Evolutionary conservation across 2,329 filamentous ascomycete species (phyloP).

Genomic region (Aureobasidium mangrovei): DNA sequence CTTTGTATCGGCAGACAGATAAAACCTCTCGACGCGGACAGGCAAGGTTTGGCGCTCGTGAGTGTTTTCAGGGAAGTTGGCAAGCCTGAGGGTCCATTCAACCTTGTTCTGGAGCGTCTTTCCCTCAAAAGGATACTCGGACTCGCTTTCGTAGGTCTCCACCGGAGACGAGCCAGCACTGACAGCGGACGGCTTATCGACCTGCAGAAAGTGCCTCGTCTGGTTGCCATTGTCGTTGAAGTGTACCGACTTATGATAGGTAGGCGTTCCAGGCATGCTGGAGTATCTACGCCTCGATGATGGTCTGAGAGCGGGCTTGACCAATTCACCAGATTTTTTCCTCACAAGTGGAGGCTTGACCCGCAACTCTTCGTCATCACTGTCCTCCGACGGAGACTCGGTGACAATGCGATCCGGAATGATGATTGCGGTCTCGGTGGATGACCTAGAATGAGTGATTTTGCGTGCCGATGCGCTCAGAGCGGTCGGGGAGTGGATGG

Average conservation of each 20-base stretch:
- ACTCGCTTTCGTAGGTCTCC: constrained; percentile 77
- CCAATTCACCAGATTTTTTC: constrained; percentile 96
- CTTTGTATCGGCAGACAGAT: constrained; percentile 81
- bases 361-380: constrained; percentile 39
- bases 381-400: constrained; percentile 41
- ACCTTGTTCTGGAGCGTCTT: constrained; percentile 43
- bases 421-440: constrained; percentile 47
- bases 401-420: constrained; percentile 37
- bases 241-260: constrained; percentile 94
- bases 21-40: constrained; percentile 77
- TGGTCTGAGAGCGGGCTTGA: constrained; percentile 79
- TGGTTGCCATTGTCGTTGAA: constrained; percentile 96
- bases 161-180: constrained; percentile 88
- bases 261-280: constrained; percentile 95
- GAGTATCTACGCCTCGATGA: constrained; percentile 74
- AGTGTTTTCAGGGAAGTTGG: constrained; percentile 69
- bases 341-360: constrained; percentile 82
- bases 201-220: constrained; percentile 87
- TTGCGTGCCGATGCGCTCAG: constrained; percentile 49
- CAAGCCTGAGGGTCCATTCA: constrained; percentile 80
- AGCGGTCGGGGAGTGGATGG: constrained; percentile 29
- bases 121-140: constrained; percentile 74
- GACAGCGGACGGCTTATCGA: constrained; percentile 90
- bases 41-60: constrained; percentile 55
- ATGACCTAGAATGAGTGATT: constrained; percentile 53